Percentiles rank a stretch among this genome's conserved stretches.
Evolutionary conservation across 208 protist genomes (phyloP).

Genomic region (Trypanosoma melophagium): DNA sequence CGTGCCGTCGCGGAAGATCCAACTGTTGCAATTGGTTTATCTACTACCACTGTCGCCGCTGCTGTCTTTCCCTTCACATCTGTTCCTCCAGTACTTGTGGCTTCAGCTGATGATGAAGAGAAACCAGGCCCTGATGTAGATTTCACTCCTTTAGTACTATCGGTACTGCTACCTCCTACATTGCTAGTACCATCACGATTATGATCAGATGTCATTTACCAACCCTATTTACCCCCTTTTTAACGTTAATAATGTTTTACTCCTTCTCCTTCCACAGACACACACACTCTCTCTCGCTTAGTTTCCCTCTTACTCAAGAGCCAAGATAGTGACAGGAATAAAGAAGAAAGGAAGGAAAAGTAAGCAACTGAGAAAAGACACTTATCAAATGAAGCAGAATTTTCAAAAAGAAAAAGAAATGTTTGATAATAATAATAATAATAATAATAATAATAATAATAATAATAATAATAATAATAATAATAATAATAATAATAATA

Average conservation of each 20-base stretch:
- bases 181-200: no score
- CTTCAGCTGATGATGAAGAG: neutral
- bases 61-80: neutral
- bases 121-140: neutral
- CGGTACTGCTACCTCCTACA: neutral
- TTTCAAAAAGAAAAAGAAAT: neutral
- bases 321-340: neutral
- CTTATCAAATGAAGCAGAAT: neutral
- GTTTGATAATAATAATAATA: neutral
- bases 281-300: neutral
- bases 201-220: no score
- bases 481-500: constrained; percentile 3
- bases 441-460: neutral
- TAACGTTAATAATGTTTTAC: neutral
- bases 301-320: neutral
- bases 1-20: constrained; percentile 29
- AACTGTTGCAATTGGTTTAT: neutral
- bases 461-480: neutral
- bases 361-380: neutral
- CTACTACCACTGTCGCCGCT: neutral
- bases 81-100: neutral
- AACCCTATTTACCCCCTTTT: neutral
- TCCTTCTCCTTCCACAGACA: neutral
- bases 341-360: neutral
- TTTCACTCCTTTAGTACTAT: neutral